Evolutionary conservation across 2,329 filamentous ascomycete species (phyloP), one percentile per base, ranked within the genome.

Genomic region (Epichloe gansuensis): DNA sequence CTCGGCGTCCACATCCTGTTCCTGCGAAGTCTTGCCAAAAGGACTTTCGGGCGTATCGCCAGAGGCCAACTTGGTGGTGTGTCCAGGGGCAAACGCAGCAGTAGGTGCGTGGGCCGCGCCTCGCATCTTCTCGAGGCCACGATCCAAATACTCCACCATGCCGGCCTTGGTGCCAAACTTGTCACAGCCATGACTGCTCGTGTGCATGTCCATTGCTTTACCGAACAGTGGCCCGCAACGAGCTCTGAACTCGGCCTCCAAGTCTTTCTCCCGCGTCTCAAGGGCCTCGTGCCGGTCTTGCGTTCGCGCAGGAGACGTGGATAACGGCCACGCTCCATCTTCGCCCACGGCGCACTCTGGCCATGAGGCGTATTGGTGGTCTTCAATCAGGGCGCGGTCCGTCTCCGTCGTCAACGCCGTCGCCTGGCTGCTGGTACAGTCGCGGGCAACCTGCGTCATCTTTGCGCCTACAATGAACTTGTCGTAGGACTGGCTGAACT

Each of bases 401-500:
- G 48, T 43, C 23, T 59, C 54, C 1, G 42, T 66, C 5, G 43
- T 49, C 47, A 50, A 34, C 5, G 49, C n/a, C 12, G 51, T 48
- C 25, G 54, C 54, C 4, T 61, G 55, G 36, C 39, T 62, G 44
- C 71, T 71, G 3, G 68, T 53, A 51, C 72, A 70, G 43, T 69
- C 64, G 39, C 66, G 67, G n/a, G 68, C 68, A 7, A 65, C 66
- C 23, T 67, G 63, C 1, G 68, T 70, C 59, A 68, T 74, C 54
- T 66, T 72, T 34, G 64, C 58, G 4, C 69, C 71, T 21, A 66
- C 67, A 53, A 78, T 74, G 54, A 76, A 73, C 53, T 72, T 73
- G 54, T 72, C 71, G 55, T 77, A 80, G 0, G 74, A 75, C 27
- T 68, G 66, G 15, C 74, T 75, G 54, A 80, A 80, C 55, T 80